Base-by-base conservation (phyloP, 306 rosid species). In the Herpetospermum pedunculosum region DNA sequence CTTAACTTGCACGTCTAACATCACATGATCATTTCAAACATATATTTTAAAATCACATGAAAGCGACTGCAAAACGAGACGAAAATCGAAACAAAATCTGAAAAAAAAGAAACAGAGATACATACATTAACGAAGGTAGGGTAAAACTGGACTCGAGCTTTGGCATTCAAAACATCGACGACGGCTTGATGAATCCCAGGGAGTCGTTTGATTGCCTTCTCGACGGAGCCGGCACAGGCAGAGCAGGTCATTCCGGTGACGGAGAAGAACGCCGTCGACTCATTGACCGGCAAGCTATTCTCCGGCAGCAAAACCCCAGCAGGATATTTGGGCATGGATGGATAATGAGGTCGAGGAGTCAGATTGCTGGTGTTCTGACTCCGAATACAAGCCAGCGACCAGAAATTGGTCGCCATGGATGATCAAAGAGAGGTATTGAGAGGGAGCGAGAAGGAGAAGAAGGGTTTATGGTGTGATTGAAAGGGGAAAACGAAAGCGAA, bases 141-240 rank as follows among this genome's bases (percentile, higher is more conserved):
- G 49, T 85, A 83, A 76, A 82, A 89, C 74, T 80, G 57, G 58
- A 92, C 94, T 0, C 76, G 92, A 13, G 73, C 90, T 34, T 81
- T 84, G 68, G 82, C 85, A 18, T 89, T 88, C 71, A 88, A 81
- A 23, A 92, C 89, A 48, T 89, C 98, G 0, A 89, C 89, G 18
- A 77, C 72, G 25, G 98, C 92, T 76, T 89, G 85, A 1, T 79
- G 84, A 41, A 92, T 92, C 2, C 98, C 96, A 12, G 89, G 89
- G 6, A 92, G 91, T 9, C 95, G 83, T 73, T 92, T 92, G 54
- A 92, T 49, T 1, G 85, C 81, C 73, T 89, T 92, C 78, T 92
- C 96, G 5, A 92, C 88, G 5, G 95, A 86, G 5, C 89, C 95
- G 0, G 96, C 90, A 63, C 96, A 90, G 2, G 95, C 98, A 1